Percentiles rank a stretch among this genome's conserved stretches.
These are phyloP conservation scores for Spiromastix sp. DNA, from an alignment of 2,329 filamentous ascomycete genomes.

Conservation along the genomic window DNA sequence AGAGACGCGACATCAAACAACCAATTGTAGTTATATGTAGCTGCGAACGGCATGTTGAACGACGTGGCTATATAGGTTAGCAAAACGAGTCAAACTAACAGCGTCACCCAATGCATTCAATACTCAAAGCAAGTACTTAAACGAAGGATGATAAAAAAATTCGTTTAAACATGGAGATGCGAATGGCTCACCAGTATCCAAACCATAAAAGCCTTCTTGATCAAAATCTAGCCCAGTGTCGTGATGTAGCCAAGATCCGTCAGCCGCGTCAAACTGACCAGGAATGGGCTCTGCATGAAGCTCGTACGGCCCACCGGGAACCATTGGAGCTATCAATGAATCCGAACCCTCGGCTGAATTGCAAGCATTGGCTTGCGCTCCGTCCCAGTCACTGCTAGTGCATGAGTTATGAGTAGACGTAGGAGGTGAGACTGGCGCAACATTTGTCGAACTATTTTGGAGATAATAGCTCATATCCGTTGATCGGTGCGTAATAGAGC, in stretches of 20 bases:
- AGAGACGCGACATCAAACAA: slow-evolving; percentile 41
- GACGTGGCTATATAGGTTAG: slow-evolving; percentile 46
- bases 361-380: slow-evolving; percentile 1
- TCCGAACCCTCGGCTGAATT: slow-evolving; percentile 11
- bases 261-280: slow-evolving; percentile 24
- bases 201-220: slow-evolving; percentile 47
- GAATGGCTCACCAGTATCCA: slow-evolving; percentile 46
- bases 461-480: slow-evolving; percentile 6
- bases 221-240: slow-evolving; percentile 12
- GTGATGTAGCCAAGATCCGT: slow-evolving; percentile 18
- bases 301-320: slow-evolving; percentile 22
- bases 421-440: slow-evolving; percentile 20
- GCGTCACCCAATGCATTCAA: no score
- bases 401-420: slow-evolving; percentile 16
- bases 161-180: no score
- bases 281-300: slow-evolving; percentile 23
- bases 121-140: no score
- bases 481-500: slow-evolving; percentile 2
- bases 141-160: no score
- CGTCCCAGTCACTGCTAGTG: slow-evolving; percentile 12
- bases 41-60: slow-evolving; percentile 57
- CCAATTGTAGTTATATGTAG: slow-evolving; percentile 54
- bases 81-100: no score
- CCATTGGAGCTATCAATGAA: slow-evolving; percentile 21
- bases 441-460: slow-evolving; percentile 9